Evolutionary conservation across 192 early-diverging fungal species (phyloP), one percentile per base, ranked within the genome.

Genomic region (Coemansia sp.): DNA sequence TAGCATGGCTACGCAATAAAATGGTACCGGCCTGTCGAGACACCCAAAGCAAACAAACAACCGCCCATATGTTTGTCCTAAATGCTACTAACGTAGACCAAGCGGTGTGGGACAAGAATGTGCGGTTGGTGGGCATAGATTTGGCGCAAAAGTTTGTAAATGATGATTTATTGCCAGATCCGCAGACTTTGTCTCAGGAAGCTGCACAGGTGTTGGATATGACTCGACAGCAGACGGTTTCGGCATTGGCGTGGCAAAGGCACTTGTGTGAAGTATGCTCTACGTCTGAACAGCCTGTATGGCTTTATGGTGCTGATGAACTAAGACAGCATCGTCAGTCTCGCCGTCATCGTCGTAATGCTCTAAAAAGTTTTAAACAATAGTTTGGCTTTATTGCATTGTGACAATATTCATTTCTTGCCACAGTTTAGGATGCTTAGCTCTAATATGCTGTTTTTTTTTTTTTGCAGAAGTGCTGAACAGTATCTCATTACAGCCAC

Each of bases 301-400:
- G 69, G 76, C 55, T 94, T 18, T 86, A 91, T 55, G 93, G 93
- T n/a, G 70, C 81, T 20, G 70, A 68, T 12, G 87, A 90, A 52
- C 91, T 87, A 83, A 72, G 84, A 37, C 86, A 89, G 51, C 93
- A 95, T 52, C 43, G 87, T 8, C 65, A 60, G 15, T 88, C 85
- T 41, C 81, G 82, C 13, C 75, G 76, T 37, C 93, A 95, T 66
- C 46, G 46, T 11, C 46, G 46, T n/a, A 48, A 48, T 28, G 46
- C 15, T 11, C 46, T 30, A n/a, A 28, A 15, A 23, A 11, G 28
- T 19, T 26, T 12, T 28, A 48, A 48, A 28, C 28, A 48, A 35
- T 35, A 35, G 7, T 35, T 4, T 26, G 23, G 23, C 23, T 26
- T 26, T 26, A 26, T 26, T 4, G 2, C 23, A 26, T 26, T 26